These are phyloP conservation scores for Ogataea salicorniae DNA, from an alignment of 805 yeast species.

Conservation along the genomic window DNA sequence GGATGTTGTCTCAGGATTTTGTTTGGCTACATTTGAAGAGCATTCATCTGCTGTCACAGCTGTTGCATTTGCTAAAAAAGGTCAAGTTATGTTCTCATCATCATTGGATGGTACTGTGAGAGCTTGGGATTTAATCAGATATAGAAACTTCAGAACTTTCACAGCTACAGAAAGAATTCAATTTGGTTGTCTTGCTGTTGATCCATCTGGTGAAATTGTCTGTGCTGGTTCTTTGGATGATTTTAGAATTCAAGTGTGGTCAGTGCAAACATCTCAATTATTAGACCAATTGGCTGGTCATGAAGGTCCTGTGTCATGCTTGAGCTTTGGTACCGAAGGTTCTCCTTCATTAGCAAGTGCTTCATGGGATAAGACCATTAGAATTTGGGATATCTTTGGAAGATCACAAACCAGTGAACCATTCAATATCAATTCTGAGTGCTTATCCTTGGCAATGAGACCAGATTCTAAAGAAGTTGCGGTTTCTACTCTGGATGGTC, in stretches of 20 bases:
- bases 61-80: slow-evolving; percentile 80
- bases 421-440: slow-evolving; percentile 78
- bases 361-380: slow-evolving; percentile 92
- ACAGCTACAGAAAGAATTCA: slow-evolving; percentile 87
- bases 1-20: slow-evolving; percentile 91
- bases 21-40: slow-evolving; percentile 86
- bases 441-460: slow-evolving; percentile 72
- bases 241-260: slow-evolving; percentile 92
- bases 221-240: slow-evolving; percentile 91
- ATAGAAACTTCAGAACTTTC: slow-evolving; percentile 90
- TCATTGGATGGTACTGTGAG: slow-evolving; percentile 95
- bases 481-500: slow-evolving; percentile 85
- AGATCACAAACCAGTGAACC: slow-evolving; percentile 89
- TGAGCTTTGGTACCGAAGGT: slow-evolving; percentile 79
- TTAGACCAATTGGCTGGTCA: slow-evolving; percentile 88
- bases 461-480: slow-evolving; percentile 94
- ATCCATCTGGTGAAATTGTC: slow-evolving; percentile 94
- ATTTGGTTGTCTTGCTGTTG: slow-evolving; percentile 85
- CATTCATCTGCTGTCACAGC: slow-evolving; percentile 87
- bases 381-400: slow-evolving; percentile 90
- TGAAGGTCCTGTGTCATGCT: slow-evolving; percentile 88
- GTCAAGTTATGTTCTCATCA: slow-evolving; percentile 86
- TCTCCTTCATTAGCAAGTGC: slow-evolving; percentile 73
- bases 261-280: slow-evolving; percentile 91
- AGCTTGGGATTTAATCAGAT: slow-evolving; percentile 94